Base-by-base conservation (phyloP, 1,284 basidiomycete species). In the Pyrrhoderma noxium region DNA sequence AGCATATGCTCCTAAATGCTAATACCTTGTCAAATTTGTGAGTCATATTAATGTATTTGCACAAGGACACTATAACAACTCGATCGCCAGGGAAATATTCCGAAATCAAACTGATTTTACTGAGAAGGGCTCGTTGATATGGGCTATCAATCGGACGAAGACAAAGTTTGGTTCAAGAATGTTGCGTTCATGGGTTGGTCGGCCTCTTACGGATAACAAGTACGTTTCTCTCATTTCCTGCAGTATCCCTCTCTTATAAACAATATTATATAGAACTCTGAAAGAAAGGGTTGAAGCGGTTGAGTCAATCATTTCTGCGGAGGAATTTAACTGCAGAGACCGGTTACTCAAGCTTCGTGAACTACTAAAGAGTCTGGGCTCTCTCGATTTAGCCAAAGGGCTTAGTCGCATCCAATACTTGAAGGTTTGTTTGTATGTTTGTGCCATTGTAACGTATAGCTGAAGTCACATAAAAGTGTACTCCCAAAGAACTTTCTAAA, bases 391-490 rank as follows among this genome's bases (percentile, higher is more conserved):
- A 36, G 87, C 91, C 1, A 85, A 82, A 59, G 95, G 95, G 0
- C 70, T 98, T 11, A 89, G 86, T 52, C 74, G 92, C 25, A 87
- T 98, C 45, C 91, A 93, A 61, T 95, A 96, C 61, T 86, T 88
- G 45, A 89, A 93, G 67, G 88, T 87, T 51, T 48, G 68, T 47
- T n/a, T 38, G 13, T 40, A 7, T n/a, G 5, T n/a, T 40, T 7
- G 5, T 22, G 14, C 38, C n/a, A 58, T n/a, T 51, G 42, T 25
- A 44, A 5, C 3, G 19, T 45, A 43, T 5, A 21, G 34, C 19
- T 37, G 25, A 25, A 23, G 19, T 22, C 21, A 18, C 7, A 18
- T 19, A 18, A 25, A 18, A 91, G 85, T 90, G 89, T 51, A 86
- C 85, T 0, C 89, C 94, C 0, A 77, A 83, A 60, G 95, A 99